Evolutionary conservation across 257 asterid genomes (phyloP), one percentile per base, ranked within the genome.

Genomic region (Nyctanthes arbortristis): DNA sequence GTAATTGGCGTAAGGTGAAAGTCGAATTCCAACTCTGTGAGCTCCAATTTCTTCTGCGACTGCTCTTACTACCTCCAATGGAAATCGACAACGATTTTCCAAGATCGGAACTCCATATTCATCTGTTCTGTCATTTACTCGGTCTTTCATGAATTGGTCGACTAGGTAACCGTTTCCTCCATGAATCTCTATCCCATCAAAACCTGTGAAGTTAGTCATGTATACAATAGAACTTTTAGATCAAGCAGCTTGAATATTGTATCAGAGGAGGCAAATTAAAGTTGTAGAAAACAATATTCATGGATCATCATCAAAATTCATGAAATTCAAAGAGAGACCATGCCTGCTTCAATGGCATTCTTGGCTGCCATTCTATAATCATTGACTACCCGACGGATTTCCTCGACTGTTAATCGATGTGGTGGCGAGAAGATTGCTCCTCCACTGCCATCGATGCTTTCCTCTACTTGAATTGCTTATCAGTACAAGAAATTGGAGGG

Each of bases 121-220:
- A 5, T 72, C 79, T 0, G 45, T 75, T 37, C 81, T 71, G 68
- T 79, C 78, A 32, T 79, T 75, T n/a, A 63, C 84, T 52, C 70
- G 34, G 27, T 79, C 84, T 33, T 79, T 79, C 60, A 79, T 37
- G 57, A 79, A 75, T 12, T 75, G 84, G 25, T 75, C 81, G 13
- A 79, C 32, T 12, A 76, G 75, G 31, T 69, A 75, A 2, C 76
- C 79, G 7, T 72, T 58, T 33, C 68, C 81, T 18, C 55, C 77
- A 11, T 75, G 84, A 45, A 79, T 76, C 67, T 79, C 84, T 27
- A 79, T 74, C 59, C 84, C 84, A 67, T 79, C 84, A 63, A 79
- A 79, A 63, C 84, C 83, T 79, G 69, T 33, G 14, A 56, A 1
- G 33, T 2, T 3, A 58, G 36, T n/a, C n/a, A n/a, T n/a, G n/a